Evolutionary conservation across 345 rosid genomes (phyloP).

Genomic region (Orychophragmus violaceus): DNA sequence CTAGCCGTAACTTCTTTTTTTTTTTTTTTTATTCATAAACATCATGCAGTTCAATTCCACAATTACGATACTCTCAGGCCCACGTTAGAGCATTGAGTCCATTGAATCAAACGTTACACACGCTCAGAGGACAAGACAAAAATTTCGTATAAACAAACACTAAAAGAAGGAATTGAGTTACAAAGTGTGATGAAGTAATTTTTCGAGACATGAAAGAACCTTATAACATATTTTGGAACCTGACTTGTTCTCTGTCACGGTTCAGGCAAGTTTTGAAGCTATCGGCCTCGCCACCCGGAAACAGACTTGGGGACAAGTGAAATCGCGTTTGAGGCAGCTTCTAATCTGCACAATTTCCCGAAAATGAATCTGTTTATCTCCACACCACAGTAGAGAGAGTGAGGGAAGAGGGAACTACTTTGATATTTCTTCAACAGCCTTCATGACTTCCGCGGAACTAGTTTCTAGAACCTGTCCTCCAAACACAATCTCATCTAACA

Average conservation of each 20-base stretch:
- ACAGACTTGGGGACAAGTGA: conserved; percentile 65
- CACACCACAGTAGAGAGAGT: not conserved
- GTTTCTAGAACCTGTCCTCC: conserved; percentile 96
- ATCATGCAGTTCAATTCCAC: not conserved
- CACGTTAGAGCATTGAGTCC: not conserved
- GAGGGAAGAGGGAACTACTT: conserved; percentile 39
- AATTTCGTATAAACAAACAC: not conserved
- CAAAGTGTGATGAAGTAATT: not conserved
- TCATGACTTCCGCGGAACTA: conserved; percentile 72
- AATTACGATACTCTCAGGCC: not conserved
- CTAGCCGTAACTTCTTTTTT: not conserved
- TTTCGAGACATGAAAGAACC: not conserved
- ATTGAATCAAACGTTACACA: not conserved
- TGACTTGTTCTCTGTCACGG: not conserved
- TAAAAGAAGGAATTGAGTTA: too few relatives aligned
- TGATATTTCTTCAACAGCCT: conserved; percentile 80
- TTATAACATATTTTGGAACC: not conserved
- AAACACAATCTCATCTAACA: conserved; percentile 75
- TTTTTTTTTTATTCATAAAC: not conserved
- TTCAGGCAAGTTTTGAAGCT: conserved; percentile 14
- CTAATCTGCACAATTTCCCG: conserved; percentile 50
- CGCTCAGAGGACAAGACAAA: not conserved
- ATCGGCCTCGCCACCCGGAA: conserved; percentile 68
- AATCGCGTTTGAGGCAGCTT: conserved; percentile 67
- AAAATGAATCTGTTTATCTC: not conserved